A percentile compares a stretch with the other conserved stretches of the same genome.
Evolutionary conservation across 75 land plant genomes (phyloP).

Genomic region (Pinus albicaulis): DNA sequence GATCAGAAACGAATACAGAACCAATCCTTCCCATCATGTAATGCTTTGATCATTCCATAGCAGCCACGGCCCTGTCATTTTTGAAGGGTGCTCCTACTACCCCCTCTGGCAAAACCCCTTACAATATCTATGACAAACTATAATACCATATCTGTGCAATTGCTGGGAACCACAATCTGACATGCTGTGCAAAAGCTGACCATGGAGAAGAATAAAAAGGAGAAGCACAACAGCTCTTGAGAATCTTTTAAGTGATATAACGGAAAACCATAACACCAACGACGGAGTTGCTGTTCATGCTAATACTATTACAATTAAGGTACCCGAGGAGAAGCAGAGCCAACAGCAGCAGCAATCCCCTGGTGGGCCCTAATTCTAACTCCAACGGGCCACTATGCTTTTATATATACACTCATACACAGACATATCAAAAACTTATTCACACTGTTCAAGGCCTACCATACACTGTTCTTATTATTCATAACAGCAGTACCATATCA

Average conservation of each 20-base stretch:
- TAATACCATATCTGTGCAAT: conserved; percentile 6
- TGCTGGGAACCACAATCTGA: conserved; percentile 12
- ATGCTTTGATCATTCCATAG: conserved; percentile 10
- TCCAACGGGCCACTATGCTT: too few relatives aligned
- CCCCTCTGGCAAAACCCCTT: background rate
- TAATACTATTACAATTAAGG: background rate
- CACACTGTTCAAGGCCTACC: too few relatives aligned
- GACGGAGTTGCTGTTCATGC: background rate
- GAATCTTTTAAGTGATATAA: conserved; percentile 10
- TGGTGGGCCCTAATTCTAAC: conserved; percentile 3
- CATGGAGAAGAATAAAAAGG: background rate
- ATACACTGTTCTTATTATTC: too few relatives aligned
- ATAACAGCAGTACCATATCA: too few relatives aligned
- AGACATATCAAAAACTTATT: too few relatives aligned
- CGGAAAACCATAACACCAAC: conserved; percentile 7
- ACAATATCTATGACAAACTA: background rate
- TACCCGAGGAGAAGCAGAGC: background rate
- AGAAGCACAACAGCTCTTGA: background rate
- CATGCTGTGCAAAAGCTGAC: conserved; percentile 16
- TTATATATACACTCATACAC: too few relatives aligned
- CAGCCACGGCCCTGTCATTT: background rate
- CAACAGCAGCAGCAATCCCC: background rate
- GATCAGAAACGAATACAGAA: background rate
- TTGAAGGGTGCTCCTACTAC: background rate
- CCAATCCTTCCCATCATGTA: background rate